Evolutionary conservation across 2,329 filamentous ascomycete genomes (phyloP).

Genomic region (Trichoderma koningiopsis): DNA sequence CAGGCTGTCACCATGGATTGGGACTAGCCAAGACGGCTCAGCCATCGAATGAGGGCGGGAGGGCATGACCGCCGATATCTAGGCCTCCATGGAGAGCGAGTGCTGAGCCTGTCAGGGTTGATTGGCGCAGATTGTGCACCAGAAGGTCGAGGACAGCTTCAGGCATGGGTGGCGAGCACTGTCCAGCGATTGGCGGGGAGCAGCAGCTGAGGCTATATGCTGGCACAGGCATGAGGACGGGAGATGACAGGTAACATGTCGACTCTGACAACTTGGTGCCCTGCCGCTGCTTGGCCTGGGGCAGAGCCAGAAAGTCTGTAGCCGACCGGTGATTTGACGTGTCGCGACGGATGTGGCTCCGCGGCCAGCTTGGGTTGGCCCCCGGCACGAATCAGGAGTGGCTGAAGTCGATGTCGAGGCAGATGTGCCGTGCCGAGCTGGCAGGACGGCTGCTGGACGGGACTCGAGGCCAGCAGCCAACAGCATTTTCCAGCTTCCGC

Average conservation of each 20-base stretch:
- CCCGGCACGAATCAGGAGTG: slow-evolving; percentile 3
- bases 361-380: background rate
- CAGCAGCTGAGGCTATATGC: background rate
- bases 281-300: background rate
- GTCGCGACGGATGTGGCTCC: slow-evolving; percentile 1
- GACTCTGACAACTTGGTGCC: background rate
- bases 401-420: background rate
- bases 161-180: background rate
- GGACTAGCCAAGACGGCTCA: slow-evolving; percentile 14
- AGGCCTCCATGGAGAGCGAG: background rate
- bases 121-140: background rate
- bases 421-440: background rate
- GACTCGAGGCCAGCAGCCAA: background rate
- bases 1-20: background rate
- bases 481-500: background rate
- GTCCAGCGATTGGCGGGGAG: background rate
- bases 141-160: background rate
- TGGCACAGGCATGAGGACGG: background rate
- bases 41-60: background rate
- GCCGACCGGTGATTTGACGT: slow-evolving; percentile 1
- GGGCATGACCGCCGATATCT: background rate
- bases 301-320: background rate
- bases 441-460: background rate
- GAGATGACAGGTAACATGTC: slow-evolving; percentile 4
- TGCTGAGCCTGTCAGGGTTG: background rate